A percentile compares a stretch with the other conserved stretches of the same genome.
Conservation (phyloP, 1,284 basidiomycete species). For the Leucoagaricus sp. region DNA sequence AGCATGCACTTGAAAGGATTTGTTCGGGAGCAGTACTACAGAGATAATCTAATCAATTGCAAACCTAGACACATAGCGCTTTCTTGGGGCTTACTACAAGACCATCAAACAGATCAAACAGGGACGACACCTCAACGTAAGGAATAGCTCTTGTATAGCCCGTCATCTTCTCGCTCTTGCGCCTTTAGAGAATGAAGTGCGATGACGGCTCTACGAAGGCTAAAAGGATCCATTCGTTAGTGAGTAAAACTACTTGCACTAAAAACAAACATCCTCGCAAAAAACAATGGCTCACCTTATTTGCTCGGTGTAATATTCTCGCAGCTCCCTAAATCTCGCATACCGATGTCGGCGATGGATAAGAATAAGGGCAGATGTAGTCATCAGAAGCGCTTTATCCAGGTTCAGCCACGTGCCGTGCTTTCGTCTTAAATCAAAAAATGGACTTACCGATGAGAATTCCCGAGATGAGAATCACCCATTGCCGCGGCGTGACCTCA, state of each 20-base stretch:
- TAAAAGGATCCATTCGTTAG: too few species aligned
- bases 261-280: neutral
- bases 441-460: neutral
- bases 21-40: too few species aligned
- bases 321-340: neutral
- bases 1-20: too few species aligned
- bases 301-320: constrained; percentile 2
- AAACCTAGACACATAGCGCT: too few species aligned
- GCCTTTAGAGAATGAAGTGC: neutral
- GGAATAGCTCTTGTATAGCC: neutral
- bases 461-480: neutral
- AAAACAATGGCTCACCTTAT: neutral
- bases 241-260: neutral
- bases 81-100: too few species aligned
- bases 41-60: too few species aligned
- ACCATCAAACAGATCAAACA: too few species aligned
- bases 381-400: neutral
- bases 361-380: neutral
- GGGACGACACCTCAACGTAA: neutral
- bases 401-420: neutral
- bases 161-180: neutral
- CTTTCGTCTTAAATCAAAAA: too few species aligned
- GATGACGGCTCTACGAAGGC: neutral
- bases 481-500: neutral
- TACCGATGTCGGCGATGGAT: neutral